Base-by-base conservation (phyloP, 768 basidiomycete species). In the Suillus weaverae region DNA sequence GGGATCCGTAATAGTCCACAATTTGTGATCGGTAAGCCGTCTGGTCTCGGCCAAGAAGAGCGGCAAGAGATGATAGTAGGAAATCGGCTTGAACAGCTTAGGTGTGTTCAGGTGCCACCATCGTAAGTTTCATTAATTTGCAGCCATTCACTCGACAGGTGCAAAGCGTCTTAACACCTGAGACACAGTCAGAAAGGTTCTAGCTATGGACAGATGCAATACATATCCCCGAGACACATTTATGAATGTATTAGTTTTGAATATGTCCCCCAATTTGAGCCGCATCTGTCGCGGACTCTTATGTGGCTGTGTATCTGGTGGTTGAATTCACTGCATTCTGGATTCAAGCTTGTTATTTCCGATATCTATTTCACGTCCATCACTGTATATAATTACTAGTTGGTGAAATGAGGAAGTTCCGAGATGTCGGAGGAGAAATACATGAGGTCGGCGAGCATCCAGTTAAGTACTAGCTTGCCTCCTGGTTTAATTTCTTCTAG, bases 291-390 rank as follows among this genome's bases (percentile, higher is more conserved):
- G 36, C 36, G 36, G 9, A 36, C 36, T 36, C 36, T 36, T 36
- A 10, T 36, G 7, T 10, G 36, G 5, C 9, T 36, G 36, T 36
- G 8, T 36, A n/a, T n/a, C n/a, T n/a, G n/a, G n/a, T n/a, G 3
- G 41, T 59, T 30, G 8, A 14, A 14, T 9, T 22, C 36, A 16
- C 22, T 38, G 26, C 56, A 39, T 30, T 59, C 18, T 41, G 26
- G 30, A 20, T 39, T 18, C 22, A 30, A 30, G 22, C 38, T 57
- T 10, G 26, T 57, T 59, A 59, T 59, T 59, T 59, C 57, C 57
- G 57, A 59, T 59, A 59, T 59, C 56, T 57, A 57, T 10, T 39
- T 57, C 56, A 57, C 56, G 38, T 39, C 26, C 57, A 41, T 57
- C 26, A 57, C 38, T 59, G 57, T 59, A 59, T 59, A 30, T 30